Evolutionary conservation across 2,329 filamentous ascomycete genomes (phyloP), one percentile per base, ranked within the genome.

Genomic region (Zelopaecilomyces penicillatus): DNA sequence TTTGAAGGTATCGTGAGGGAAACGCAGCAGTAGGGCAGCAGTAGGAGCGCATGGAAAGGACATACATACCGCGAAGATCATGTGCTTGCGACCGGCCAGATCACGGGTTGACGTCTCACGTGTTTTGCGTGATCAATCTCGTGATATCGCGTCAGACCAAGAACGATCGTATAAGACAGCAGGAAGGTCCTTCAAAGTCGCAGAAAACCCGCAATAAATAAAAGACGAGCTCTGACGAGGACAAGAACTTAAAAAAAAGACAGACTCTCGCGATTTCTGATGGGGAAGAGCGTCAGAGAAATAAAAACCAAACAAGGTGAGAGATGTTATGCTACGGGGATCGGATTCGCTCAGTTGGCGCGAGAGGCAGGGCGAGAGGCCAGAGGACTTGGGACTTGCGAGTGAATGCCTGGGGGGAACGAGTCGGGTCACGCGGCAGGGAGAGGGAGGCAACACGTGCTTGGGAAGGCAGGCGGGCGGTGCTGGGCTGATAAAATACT

Each of bases 91-190:
- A 52, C 53, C 51, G 50, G 49, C 54, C 59, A 65, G 63, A 70
- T 69, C 66, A 69, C 66, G 66, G 67, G 66, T 65, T 61, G 50
- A 53, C 54, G 54, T 57, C 64, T 68, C 66, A 69, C 66, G 66
- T 69, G 66, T 65, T 66, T 62, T 63, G 61, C 59, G 64, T 64
- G 64, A 65, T 63, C 60, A 62, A 69, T 65, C 67, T 70, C 67
- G 68, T 70, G 67, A 70, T 70, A 67, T 69, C 66, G 67, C 65
- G 66, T 55, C 50, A 57, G 51, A 50, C 48, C 49, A 43, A 47
- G 53, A 54, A 51, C 47, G 54, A 57, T 5, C 10, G 39, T 52
- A 44, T 62, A 63, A 62, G 61, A 60, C 52, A 52, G 48, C 41
- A 43, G 39, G 43, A 46, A 42, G 30, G 35, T 31, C 31, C 39